Evolutionary conservation across 2,329 filamentous ascomycete genomes (phyloP).

Genomic region (Drechslerella dactyloides): DNA sequence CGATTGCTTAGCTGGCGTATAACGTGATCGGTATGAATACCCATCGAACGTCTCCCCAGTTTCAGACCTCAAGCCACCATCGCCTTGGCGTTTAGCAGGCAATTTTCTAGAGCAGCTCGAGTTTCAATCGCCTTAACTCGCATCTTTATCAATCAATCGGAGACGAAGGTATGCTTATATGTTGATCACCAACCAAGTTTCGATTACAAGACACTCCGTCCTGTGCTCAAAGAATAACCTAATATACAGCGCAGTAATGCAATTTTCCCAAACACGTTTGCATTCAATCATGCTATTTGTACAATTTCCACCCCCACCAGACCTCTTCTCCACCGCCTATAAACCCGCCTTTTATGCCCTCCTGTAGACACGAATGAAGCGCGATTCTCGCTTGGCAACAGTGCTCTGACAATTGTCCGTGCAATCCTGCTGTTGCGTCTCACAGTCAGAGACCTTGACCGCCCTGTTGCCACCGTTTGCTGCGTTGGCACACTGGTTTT

Average conservation of each 20-base stretch:
- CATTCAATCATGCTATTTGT: no score
- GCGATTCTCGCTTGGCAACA: constrained; percentile 21
- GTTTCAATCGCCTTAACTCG: not conserved
- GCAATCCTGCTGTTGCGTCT: constrained; percentile 63
- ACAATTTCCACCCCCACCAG: no score
- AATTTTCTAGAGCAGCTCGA: not conserved
- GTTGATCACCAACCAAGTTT: not conserved
- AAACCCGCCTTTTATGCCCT: constrained; percentile 13
- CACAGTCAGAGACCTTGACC: constrained; percentile 63
- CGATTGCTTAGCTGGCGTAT: no score
- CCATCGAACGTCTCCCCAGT: no score
- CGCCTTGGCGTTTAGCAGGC: no score
- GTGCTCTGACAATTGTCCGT: constrained; percentile 36
- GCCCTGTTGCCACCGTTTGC: constrained; percentile 62
- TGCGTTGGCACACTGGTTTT: constrained; percentile 67
- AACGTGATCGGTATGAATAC: no score
- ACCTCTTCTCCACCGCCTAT: no score
- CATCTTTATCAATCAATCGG: not conserved
- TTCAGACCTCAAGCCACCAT: no score
- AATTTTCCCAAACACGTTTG: not conserved
- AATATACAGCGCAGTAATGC: not conserved
- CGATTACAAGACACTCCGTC: not conserved
- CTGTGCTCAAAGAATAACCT: not conserved
- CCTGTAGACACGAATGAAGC: constrained; percentile 40
- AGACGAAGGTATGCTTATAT: not conserved